phyloP scores from a whole-genome alignment of 768 basidiomycete genomes.

The Boletus eberwhitei region DNA sequence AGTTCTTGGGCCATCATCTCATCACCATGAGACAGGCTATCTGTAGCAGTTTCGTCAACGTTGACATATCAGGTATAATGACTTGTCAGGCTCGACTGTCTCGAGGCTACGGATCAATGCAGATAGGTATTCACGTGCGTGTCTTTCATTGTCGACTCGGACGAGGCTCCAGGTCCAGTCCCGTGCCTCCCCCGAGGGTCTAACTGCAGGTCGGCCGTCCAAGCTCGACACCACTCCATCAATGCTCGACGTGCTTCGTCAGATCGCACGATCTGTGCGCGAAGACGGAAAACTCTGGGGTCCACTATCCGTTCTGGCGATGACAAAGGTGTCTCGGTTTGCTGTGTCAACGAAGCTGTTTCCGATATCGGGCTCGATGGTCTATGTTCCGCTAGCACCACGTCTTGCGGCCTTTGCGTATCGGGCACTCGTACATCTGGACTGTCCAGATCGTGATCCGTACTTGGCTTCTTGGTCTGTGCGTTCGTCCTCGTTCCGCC shows the following conservation, averaged over 20 bases:
- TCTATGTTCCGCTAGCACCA: background rate
- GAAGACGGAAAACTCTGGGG: constrained; percentile 7
- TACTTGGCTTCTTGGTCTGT: background rate
- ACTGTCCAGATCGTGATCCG: background rate
- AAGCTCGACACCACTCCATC: constrained; percentile 11
- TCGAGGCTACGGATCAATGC: background rate
- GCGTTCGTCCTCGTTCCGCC: background rate
- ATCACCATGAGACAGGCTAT: background rate
- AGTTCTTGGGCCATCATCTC: background rate
- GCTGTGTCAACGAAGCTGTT: background rate
- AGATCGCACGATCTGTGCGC: constrained; percentile 3
- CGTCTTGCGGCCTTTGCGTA: background rate
- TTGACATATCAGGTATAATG: background rate
- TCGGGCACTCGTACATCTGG: background rate
- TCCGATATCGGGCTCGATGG: background rate
- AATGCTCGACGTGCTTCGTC: constrained; percentile 3
- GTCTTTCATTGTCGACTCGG: background rate
- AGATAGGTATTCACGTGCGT: background rate
- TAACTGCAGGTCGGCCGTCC: background rate
- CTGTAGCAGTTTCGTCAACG: too few relatives aligned
- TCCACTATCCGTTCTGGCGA: constrained; percentile 3
- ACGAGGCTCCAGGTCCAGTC: background rate
- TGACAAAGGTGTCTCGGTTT: background rate
- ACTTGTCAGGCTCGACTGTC: background rate
- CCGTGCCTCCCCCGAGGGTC: background rate